phyloP scores from a whole-genome alignment of 768 basidiomycete species.

The Trametes maxima region DNA sequence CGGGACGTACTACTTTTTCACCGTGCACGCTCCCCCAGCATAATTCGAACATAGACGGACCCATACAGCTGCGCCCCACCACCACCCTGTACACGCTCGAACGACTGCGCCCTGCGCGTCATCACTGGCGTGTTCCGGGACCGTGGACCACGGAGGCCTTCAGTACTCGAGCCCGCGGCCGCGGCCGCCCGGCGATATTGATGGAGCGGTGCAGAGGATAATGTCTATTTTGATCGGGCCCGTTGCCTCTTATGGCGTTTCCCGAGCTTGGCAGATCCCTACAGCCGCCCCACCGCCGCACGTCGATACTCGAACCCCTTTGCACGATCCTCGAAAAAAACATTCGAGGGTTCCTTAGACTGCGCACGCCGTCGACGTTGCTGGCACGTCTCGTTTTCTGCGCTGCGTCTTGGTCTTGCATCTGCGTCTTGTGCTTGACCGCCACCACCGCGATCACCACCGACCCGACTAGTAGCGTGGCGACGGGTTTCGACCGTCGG shows the following conservation, averaged over 20 bases:
- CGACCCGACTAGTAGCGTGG: not conserved
- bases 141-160: no score
- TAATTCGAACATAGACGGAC: no score
- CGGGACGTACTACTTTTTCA: no score
- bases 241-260: conserved; percentile 4
- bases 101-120: no score
- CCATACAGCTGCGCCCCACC: no score
- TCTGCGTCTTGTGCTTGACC: not conserved
- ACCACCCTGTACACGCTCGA: no score
- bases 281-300: not conserved
- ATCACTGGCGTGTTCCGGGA: no score
- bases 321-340: not conserved
- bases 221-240: not conserved
- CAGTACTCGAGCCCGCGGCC: not conserved
- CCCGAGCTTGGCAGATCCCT: not conserved
- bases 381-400: not conserved
- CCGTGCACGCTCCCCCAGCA: no score
- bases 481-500: not conserved
- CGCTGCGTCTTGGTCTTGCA: not conserved
- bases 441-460: not conserved
- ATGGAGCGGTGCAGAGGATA: conserved; percentile 9
- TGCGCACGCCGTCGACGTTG: not conserved
- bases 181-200: not conserved
- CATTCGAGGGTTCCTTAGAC: conserved; percentile 5
- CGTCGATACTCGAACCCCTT: not conserved